These are phyloP conservation scores for Vigna reflexopilosa DNA, from an alignment of 306 rosid species.

Conservation along the genomic window DNA sequence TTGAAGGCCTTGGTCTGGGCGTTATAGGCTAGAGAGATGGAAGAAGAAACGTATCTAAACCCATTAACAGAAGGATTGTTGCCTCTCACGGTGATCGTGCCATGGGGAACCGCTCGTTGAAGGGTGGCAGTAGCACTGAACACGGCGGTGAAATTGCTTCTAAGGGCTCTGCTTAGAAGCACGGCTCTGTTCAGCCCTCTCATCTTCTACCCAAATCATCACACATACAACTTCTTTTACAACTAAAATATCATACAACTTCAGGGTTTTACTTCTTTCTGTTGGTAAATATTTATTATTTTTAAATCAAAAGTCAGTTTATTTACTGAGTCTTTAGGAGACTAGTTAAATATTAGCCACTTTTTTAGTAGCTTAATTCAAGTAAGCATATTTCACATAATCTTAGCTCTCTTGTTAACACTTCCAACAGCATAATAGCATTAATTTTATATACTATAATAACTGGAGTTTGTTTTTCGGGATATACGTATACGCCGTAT, in stretches of 20 bases:
- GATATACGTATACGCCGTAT: no score
- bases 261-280: constrained; percentile 14
- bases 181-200: constrained; percentile 58
- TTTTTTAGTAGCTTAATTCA: no score
- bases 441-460: no score
- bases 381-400: no score
- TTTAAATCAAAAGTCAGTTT: no score
- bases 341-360: no score
- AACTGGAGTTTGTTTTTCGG: no score
- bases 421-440: not conserved
- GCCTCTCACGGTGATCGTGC: not conserved
- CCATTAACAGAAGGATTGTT: not conserved
- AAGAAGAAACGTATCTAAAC: constrained; percentile 44
- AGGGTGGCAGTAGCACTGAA: constrained; percentile 34
- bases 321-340: no score
- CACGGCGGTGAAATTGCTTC: constrained; percentile 36
- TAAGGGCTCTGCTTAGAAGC: constrained; percentile 56
- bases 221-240: not conserved
- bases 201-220: constrained; percentile 40
- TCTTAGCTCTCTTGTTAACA: no score
- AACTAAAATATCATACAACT: not conserved
- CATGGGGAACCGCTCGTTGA: constrained; percentile 37
- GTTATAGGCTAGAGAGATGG: constrained; percentile 54
- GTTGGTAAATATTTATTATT: no score
- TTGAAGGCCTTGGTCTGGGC: constrained; percentile 40